These are phyloP conservation scores for Hypoxylon sp. DNA, from an alignment of 2,329 filamentous ascomycete genomes.

Conservation along the genomic window DNA sequence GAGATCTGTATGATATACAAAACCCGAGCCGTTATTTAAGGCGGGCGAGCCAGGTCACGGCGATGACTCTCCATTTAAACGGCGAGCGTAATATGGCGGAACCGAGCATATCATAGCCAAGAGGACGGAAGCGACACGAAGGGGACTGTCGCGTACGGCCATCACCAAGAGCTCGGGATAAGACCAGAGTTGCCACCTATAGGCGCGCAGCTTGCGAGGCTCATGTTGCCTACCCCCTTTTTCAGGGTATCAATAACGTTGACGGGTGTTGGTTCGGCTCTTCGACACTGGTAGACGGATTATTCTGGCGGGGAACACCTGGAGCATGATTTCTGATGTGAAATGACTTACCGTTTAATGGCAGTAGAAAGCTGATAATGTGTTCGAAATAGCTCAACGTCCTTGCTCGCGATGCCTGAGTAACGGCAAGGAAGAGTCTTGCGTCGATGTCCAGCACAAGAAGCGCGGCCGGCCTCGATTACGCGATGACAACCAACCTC, in stretches of 20 bases:
- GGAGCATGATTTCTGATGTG: slow-evolving; percentile 7
- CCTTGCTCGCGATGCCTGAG: slow-evolving; percentile 80
- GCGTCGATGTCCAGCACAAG: slow-evolving; percentile 85
- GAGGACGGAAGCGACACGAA: neutral
- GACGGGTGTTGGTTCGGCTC: neutral
- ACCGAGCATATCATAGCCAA: neutral
- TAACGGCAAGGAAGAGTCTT: slow-evolving; percentile 82
- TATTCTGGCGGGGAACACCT: neutral
- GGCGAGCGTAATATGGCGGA: neutral
- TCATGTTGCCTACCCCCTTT: neutral
- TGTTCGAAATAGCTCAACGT: slow-evolving; percentile 65
- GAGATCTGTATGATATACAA: neutral
- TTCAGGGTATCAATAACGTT: neutral
- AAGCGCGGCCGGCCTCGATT: slow-evolving; percentile 81
- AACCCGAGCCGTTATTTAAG: neutral
- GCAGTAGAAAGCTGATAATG: slow-evolving; percentile 46
- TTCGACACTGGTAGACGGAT: neutral
- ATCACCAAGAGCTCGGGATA: neutral
- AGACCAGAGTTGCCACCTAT: neutral
- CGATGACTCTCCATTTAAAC: neutral
- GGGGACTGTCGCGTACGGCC: neutral
- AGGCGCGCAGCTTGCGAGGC: neutral
- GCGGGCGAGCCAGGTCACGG: neutral
- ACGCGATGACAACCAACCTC: slow-evolving; percentile 72
- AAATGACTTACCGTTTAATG: slow-evolving; percentile 11